Evolutionary conservation across 768 basidiomycete species (phyloP), one percentile per base, ranked within the genome.

Genomic region (Termitomyces sp.): DNA sequence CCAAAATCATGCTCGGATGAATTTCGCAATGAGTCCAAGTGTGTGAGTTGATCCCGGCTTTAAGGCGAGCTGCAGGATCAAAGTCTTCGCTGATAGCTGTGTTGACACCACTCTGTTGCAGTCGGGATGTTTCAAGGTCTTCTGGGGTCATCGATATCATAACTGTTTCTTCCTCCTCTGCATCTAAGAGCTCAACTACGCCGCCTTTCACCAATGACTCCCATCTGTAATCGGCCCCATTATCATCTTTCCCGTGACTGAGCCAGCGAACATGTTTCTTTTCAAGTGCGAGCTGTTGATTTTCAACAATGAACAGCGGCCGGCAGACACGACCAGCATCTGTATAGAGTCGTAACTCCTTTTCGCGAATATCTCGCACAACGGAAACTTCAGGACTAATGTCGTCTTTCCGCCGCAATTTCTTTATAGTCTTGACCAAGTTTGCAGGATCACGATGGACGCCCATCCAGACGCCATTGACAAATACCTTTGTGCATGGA

Each of bases 1-100:
- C 96, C 53, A 99, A 80, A 61, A 99, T 98, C 96, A 98, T 99
- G 66, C 89, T 90, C 11, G 96, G 97, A 71, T 99, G 96, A 66
- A 99, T 98, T 75, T 99, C 96, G 72, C 97, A 98, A 70, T 99
- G 96, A 10, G 96, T 99, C 89, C 91, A 98, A 9, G 91, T 92
- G 65, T 97, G 91, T 0, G 90, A 84, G 68, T 84, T 87, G 42
- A 86, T 87, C 33, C 84, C 82, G 40, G 89, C 85, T 74, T 97
- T 98, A 44, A 98, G 71, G 46, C 96, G 83, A 38, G 89, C 89
- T 17, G 95, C 87, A 9, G 92, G 88, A 65, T 98, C 94, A 65
- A 84, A 89, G 26, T 91, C 86, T 30, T 89, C 87, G 53, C 82
- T 82, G n/a, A 73, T 74, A 42, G 78, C 75, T 28, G 82, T 75